Evolutionary conservation across 495 filamentous ascomycete genomes (phyloP).

Genomic region (Cercophora newfieldiana): DNA sequence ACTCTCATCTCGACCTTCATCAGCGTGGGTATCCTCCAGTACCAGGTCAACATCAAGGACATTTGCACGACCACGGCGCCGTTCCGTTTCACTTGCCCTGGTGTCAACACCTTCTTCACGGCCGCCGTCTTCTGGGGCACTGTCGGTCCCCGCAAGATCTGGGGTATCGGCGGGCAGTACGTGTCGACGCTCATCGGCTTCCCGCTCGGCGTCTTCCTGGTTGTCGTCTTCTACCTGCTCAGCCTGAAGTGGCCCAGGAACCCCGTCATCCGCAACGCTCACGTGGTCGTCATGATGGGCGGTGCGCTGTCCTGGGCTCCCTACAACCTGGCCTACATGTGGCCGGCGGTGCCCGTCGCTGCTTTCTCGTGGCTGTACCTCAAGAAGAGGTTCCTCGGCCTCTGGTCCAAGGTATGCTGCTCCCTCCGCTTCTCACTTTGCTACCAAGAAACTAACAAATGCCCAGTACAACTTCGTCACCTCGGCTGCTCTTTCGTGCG

Average conservation of each 20-base stretch:
- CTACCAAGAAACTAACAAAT: background rate
- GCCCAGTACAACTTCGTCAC: conserved; percentile 45
- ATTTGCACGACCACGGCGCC: conserved; percentile 44
- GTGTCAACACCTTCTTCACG: conserved; percentile 47
- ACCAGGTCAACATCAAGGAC: conserved; percentile 39
- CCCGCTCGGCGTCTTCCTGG: conserved; percentile 38
- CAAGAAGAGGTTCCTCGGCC: conserved; percentile 35
- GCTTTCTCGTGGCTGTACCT: conserved; percentile 41
- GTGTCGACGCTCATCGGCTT: conserved; percentile 39
- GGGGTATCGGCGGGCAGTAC: conserved; percentile 41
- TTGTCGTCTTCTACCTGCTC: conserved; percentile 33
- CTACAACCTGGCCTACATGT: conserved; percentile 40
- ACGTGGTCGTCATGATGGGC: conserved; percentile 42
- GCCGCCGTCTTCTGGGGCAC: conserved; percentile 49
- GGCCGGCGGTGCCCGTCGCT: conserved; percentile 42
- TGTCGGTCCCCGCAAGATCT: conserved; percentile 46
- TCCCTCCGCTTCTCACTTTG: background rate
- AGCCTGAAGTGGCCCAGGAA: conserved; percentile 34
- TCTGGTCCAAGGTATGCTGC: conserved; percentile 44
- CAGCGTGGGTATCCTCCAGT: conserved; percentile 43
- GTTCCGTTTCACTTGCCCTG: conserved; percentile 43
- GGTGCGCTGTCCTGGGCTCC: conserved; percentile 40
- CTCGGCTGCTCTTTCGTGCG: conserved; percentile 40
- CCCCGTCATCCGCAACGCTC: conserved; percentile 37
- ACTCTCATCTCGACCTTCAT: conserved; percentile 43